Evolutionary conservation across 2,329 filamentous ascomycete genomes (phyloP).

Genomic region (Xylaria sp.): DNA sequence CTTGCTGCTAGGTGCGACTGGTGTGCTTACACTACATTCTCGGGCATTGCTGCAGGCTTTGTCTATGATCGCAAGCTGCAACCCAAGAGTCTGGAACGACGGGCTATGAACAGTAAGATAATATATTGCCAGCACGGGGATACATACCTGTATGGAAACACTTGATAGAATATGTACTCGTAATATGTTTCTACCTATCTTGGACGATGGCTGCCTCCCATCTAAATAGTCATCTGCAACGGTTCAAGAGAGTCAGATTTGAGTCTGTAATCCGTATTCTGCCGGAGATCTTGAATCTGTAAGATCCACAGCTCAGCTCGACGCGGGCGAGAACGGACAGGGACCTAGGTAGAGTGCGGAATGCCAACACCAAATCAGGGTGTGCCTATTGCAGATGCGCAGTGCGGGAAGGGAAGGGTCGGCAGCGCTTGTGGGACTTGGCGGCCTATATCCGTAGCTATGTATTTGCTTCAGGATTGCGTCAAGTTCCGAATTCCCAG

Average conservation of each 20-base stretch:
- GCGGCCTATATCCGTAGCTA: neutral
- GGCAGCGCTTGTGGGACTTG: neutral
- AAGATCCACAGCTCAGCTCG: neutral
- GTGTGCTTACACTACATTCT: neutral
- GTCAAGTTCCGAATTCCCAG: neutral
- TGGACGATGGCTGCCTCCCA: neutral
- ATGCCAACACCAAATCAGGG: neutral
- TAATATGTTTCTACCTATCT: too few relatives aligned
- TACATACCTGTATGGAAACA: too few relatives aligned
- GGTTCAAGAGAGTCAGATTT: too few relatives aligned
- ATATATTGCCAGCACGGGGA: too few relatives aligned
- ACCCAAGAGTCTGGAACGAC: neutral
- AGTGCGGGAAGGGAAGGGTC: constrained; percentile 8
- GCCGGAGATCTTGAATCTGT: neutral
- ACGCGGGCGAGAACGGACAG: neutral
- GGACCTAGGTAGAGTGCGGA: too few relatives aligned
- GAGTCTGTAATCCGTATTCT: neutral
- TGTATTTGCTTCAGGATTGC: neutral
- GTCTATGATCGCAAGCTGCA: constrained; percentile 1
- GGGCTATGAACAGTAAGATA: too few relatives aligned
- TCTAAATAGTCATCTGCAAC: neutral
- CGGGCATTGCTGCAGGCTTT: constrained; percentile 13
- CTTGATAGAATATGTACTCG: too few relatives aligned
- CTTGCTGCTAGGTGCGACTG: too few relatives aligned
- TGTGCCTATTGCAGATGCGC: constrained; percentile 8